A percentile compares a stretch with the other conserved stretches of the same genome.
phyloP scores from a whole-genome alignment of 2,329 filamentous ascomycete species.

The Septoria linicola region DNA sequence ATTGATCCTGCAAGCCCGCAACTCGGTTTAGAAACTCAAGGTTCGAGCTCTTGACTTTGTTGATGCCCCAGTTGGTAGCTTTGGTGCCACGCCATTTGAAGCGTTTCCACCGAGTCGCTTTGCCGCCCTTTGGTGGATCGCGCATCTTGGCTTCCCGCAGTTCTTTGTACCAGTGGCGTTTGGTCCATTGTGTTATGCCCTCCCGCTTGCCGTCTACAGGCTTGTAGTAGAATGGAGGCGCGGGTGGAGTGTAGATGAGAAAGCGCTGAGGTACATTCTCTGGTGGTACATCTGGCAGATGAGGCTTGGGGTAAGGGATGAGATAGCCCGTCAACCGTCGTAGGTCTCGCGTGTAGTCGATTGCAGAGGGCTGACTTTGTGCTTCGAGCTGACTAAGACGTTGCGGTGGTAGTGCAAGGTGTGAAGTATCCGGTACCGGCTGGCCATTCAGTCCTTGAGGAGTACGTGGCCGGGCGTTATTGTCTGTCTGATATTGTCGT shows the following conservation, averaged over 20 bases:
- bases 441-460: constrained; percentile 6
- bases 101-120: constrained; percentile 42
- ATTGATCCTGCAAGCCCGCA: constrained; percentile 23
- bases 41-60: constrained; percentile 43
- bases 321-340: constrained; percentile 47
- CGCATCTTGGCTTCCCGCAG: constrained; percentile 44
- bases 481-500: constrained; percentile 3
- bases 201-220: constrained; percentile 45
- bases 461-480: constrained; percentile 5
- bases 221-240: constrained; percentile 42
- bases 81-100: constrained; percentile 45
- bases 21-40: constrained; percentile 48
- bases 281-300: constrained; percentile 26
- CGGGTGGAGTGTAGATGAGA: constrained; percentile 48
- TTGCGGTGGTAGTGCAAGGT: constrained; percentile 5
- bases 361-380: constrained; percentile 27
- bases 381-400: constrained; percentile 2
- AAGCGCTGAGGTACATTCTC: constrained; percentile 43
- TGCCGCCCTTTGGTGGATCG: constrained; percentile 40
- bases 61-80: constrained; percentile 44
- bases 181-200: constrained; percentile 44
- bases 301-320: constrained; percentile 47
- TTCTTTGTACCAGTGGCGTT: constrained; percentile 49
- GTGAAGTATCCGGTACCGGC: constrained; percentile 3
- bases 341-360: constrained; percentile 45